Evolutionary conservation across 2,329 filamentous ascomycete genomes (phyloP), one percentile per base, ranked within the genome.

Genomic region (Botrytis galanthina): DNA sequence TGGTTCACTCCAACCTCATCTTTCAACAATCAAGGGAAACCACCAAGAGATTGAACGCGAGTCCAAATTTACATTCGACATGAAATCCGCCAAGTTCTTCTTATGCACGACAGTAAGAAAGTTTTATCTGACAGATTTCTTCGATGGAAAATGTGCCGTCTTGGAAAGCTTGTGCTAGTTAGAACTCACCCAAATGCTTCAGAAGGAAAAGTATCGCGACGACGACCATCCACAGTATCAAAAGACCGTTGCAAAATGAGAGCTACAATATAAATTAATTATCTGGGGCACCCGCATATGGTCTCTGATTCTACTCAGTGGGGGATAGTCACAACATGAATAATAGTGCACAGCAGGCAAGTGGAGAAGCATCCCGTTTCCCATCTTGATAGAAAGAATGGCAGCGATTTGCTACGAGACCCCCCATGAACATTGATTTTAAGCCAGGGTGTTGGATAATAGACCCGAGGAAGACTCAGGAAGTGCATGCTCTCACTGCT

Each of bases 271-370:
- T 32, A 54, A 42, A 64, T 54, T 29, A 54, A 39, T 14, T 39
- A 54, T 68, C 64, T 54, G 64, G 64, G 64, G 64, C 64, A 54
- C 64, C 64, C 64, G 64, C 64, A 68, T n/a, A 18, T 37, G 44
- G 32, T 12, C 18, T n/a, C 12, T 67, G 32, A 68, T 29, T 18
- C 26, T 29, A 18, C 26, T n/a, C 46, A 54, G 46, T 6, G 46
- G 64, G 64, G 64, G 64, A 68, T 32, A 29, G 46, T 39, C 64
- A 54, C 46, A 42, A 10, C 29, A 32, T 68, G 26, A 37, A 68
- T 22, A 39, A 51, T 54, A 35, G 35, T 39, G 10, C 37, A 67
- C 64, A 39, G 35, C 46, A 51, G 46, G 35, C 22, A 37, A 29
- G 66, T 68, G 66, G 66, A 68, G 66, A 68, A 54, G 42, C 32